These are phyloP conservation scores for Mollisiaceae sp. DNA, from an alignment of 2,329 filamentous ascomycete genomes.

Conservation along the genomic window DNA sequence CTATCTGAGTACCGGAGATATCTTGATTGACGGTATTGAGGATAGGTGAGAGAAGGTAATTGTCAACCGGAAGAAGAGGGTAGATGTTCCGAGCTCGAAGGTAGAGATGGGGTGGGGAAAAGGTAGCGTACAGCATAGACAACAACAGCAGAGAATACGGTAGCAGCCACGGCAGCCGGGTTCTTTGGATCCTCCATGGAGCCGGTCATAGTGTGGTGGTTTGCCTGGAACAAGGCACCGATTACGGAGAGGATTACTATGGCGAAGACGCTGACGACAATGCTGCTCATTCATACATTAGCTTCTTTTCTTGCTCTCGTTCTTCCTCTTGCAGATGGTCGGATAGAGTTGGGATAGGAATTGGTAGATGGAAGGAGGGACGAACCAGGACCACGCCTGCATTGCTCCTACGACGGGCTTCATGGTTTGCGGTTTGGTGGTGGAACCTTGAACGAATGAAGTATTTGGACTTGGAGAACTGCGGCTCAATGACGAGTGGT, in stretches of 20 bases:
- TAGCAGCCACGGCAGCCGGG: constrained; percentile 77
- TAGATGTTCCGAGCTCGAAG: no score
- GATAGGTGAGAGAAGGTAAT: no score
- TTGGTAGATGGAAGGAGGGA: constrained; percentile 28
- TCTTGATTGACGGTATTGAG: background rate
- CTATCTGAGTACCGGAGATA: background rate
- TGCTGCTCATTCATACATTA: constrained; percentile 56
- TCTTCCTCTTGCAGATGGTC: background rate
- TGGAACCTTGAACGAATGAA: background rate
- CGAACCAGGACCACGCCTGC: constrained; percentile 95
- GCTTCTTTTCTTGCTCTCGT: background rate
- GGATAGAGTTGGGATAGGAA: constrained; percentile 1
- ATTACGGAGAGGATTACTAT: constrained; percentile 68
- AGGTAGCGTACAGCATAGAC: constrained; percentile 79
- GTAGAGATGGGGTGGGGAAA: background rate
- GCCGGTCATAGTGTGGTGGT: constrained; percentile 85
- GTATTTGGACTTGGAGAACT: background rate
- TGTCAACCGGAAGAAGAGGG: no score
- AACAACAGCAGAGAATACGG: constrained; percentile 85
- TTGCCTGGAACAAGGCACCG: constrained; percentile 75
- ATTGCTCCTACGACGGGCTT: constrained; percentile 92
- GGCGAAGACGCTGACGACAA: constrained; percentile 69
- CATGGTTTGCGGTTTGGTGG: constrained; percentile 57
- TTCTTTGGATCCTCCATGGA: constrained; percentile 71
- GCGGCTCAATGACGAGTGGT: background rate